Evolutionary conservation across 495 filamentous ascomycete species (phyloP).

Genomic region (Lepraria neglecta): DNA sequence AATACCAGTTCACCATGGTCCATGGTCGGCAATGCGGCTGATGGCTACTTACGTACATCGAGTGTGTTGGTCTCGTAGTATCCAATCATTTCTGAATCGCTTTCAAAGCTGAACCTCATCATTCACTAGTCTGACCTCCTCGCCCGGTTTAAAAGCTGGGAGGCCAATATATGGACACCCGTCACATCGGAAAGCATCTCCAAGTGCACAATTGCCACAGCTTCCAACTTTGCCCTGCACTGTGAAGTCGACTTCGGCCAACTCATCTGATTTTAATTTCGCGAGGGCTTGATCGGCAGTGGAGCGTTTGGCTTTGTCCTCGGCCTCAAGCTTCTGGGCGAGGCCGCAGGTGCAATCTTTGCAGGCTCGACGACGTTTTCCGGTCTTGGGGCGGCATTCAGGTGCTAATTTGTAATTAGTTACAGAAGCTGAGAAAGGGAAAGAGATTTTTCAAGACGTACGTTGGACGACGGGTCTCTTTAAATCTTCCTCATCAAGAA

Average conservation of each 20-base stretch:
- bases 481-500: conserved; percentile 78
- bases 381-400: conserved; percentile 74
- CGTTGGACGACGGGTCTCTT: conserved; percentile 65
- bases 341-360: conserved; percentile 98
- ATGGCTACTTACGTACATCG: neutral
- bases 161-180: conserved; percentile 91
- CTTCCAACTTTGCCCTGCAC: conserved; percentile 90
- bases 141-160: conserved; percentile 92
- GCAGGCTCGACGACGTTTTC: conserved; percentile 84
- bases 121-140: conserved; percentile 82
- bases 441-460: conserved; percentile 42
- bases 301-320: conserved; percentile 36
- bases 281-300: conserved; percentile 53
- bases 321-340: conserved; percentile 34
- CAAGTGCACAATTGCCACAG: conserved; percentile 87
- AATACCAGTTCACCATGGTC: neutral
- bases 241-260: conserved; percentile 89
- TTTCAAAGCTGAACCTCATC: conserved; percentile 74
- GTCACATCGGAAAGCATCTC: conserved; percentile 64
- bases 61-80: neutral
- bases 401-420: conserved; percentile 48
- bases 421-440: neutral
- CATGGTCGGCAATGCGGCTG: neutral
- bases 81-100: conserved; percentile 13
- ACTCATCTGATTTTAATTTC: conserved; percentile 71